Conservation (phyloP, 495 filamentous ascomycete genomes). For the Neurospora sp. region DNA sequence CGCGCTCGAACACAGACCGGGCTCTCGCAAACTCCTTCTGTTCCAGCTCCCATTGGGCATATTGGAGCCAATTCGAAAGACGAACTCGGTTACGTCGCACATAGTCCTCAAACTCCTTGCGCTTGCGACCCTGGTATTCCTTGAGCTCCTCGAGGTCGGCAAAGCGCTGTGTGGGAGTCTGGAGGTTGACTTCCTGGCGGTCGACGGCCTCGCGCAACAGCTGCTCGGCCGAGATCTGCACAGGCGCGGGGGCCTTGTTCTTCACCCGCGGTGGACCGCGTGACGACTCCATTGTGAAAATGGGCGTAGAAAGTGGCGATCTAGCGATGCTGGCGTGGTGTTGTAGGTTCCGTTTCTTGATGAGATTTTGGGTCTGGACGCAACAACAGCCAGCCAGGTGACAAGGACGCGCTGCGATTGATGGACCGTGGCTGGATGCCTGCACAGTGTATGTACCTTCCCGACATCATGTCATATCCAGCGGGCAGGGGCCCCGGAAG, state of each 20-base stretch:
- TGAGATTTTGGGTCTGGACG: background rate
- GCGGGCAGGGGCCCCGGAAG: background rate
- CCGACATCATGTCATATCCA: background rate
- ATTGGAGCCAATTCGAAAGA: slow-evolving; percentile 98
- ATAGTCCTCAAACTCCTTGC: slow-evolving; percentile 97
- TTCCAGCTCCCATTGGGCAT: slow-evolving; percentile 94
- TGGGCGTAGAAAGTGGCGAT: background rate
- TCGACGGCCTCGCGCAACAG: slow-evolving; percentile 96
- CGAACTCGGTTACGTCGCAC: slow-evolving; percentile 89
- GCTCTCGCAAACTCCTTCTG: slow-evolving; percentile 97
- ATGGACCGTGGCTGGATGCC: background rate
- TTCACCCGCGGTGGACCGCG: slow-evolving; percentile 94
- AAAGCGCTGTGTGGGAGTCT: slow-evolving; percentile 89
- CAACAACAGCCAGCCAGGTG: background rate
- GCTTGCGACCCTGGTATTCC: slow-evolving; percentile 90
- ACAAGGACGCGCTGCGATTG: background rate
- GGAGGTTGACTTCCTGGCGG: slow-evolving; percentile 79
- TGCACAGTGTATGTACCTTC: background rate
- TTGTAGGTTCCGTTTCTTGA: background rate
- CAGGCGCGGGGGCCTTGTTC: slow-evolving; percentile 82
- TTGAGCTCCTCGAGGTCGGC: slow-evolving; percentile 96
- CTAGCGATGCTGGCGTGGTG: background rate
- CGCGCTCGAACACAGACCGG: slow-evolving; percentile 91
- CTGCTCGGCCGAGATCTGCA: slow-evolving; percentile 94
- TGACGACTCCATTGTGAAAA: slow-evolving; percentile 70